Evolutionary conservation across 805 yeast genomes (phyloP).

Genomic region (Brettanomyces naardenensis): DNA sequence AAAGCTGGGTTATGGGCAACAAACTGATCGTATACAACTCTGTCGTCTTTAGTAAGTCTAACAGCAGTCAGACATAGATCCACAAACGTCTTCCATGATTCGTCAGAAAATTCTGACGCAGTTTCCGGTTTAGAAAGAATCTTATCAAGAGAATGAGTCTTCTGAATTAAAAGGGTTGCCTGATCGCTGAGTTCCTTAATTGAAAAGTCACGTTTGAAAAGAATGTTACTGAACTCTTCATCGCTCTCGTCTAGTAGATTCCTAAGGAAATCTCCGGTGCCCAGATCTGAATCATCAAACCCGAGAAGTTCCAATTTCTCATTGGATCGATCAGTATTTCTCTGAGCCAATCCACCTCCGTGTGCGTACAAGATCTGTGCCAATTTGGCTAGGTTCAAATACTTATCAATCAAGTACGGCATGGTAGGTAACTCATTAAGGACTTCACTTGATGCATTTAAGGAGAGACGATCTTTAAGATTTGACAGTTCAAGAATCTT

Average conservation of each 20-base stretch:
- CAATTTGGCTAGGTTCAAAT: slow-evolving; percentile 51
- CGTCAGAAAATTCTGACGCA: slow-evolving; percentile 16
- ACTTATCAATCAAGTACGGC: slow-evolving; percentile 63
- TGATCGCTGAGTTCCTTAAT: slow-evolving; percentile 20
- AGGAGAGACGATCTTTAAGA: slow-evolving; percentile 48
- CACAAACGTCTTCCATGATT: slow-evolving; percentile 15
- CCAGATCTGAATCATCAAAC: slow-evolving; percentile 48
- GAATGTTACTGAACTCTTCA: slow-evolving; percentile 19
- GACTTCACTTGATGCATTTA: slow-evolving; percentile 43
- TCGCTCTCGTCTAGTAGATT: slow-evolving; percentile 27
- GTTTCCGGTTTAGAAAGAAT: slow-evolving; percentile 15
- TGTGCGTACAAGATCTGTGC: slow-evolving; percentile 28
- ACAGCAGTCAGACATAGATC: slow-evolving; percentile 9
- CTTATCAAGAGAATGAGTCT: slow-evolving; percentile 13
- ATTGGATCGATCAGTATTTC: not conserved
- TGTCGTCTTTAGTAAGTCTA: slow-evolving; percentile 10
- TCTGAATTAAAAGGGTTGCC: slow-evolving; percentile 16
- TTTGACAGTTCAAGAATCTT: slow-evolving; percentile 49
- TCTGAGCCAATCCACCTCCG: not conserved
- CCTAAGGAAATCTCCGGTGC: slow-evolving; percentile 52
- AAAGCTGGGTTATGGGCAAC: slow-evolving; percentile 5
- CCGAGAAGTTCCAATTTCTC: slow-evolving; percentile 27
- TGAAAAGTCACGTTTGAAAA: slow-evolving; percentile 14
- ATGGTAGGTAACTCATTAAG: slow-evolving; percentile 57
- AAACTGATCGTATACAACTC: slow-evolving; percentile 12